Base-by-base conservation (phyloP, 345 rosid genomes). In the Corchorus capsularis region DNA sequence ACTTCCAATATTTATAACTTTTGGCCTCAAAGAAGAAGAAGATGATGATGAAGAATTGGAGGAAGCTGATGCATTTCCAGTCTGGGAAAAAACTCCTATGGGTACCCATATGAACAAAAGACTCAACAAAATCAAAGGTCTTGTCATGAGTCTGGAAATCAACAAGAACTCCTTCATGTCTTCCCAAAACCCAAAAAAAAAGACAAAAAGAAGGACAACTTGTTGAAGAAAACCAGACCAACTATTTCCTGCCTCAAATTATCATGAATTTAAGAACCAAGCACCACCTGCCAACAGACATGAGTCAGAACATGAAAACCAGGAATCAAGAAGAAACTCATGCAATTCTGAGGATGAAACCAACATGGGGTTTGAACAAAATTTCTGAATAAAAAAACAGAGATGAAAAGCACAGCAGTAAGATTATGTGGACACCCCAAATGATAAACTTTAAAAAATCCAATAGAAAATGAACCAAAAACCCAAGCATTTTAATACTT, bases 1-100 rank as follows among this genome's bases (percentile, higher is more conserved):
- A 84, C 90, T 87, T 74, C 97, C 98, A n/a, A 94, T 84, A 22
- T 72, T 90, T 39, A 91, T 83, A 76, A 74, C 75, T 49, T 81
- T 82, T 5, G 84, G 95, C 73, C 81, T 81, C 60, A 88, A 76
- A 22, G 88, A 82, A 69, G 86, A 75, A 53, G 81, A 73, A n/a
- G n/a, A n/a, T 56, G 89, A 72, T 14, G 87, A 82, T 57, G 87
- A 75, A 72, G 79, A 76, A 60, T 14, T 55, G 12, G 73, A 53
- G 14, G 83, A 70, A 75, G 47, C 74, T 53, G 77, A 80, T 16
- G 78, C 73, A 77, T 84, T 90, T 74, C 81, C 88, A 67, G 78
- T 84, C 72, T 81, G 74, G 47, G 79, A 83, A 35, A 82, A 73
- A 52, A 79, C 85, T 77, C 71, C 81, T 50, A 80, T 59, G 35